phyloP scores from a whole-genome alignment of 352 stramenopile species.

The Pythium utonaiense region DNA sequence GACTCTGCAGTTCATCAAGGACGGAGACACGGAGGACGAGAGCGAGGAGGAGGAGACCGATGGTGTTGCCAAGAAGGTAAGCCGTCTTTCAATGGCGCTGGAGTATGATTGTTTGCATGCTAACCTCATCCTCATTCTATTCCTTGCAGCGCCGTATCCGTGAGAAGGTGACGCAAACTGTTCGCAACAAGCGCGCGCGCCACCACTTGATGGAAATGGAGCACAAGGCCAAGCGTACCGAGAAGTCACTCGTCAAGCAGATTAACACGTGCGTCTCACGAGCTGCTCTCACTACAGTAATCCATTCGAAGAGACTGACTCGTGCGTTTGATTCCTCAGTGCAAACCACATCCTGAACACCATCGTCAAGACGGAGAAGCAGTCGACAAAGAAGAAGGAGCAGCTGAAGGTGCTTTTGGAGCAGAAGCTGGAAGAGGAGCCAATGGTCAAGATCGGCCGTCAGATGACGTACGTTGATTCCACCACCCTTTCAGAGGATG shows the following conservation, averaged over 20 bases:
- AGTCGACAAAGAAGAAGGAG: constrained; percentile 56
- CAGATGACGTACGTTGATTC: constrained; percentile 59
- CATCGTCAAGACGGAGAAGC: constrained; percentile 68
- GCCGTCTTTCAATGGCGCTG: background rate
- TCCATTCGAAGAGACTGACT: background rate
- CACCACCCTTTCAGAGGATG: background rate
- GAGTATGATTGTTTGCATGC: background rate
- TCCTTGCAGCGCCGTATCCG: constrained; percentile 33
- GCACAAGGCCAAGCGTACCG: constrained; percentile 48
- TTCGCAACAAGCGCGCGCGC: constrained; percentile 76
- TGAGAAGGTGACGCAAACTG: constrained; percentile 59
- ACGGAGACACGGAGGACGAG: constrained; percentile 39
- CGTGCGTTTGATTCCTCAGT: constrained; percentile 26
- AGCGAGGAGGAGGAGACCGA: constrained; percentile 33
- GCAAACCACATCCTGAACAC: constrained; percentile 65
- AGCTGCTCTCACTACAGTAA: background rate
- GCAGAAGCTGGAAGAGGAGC: constrained; percentile 76
- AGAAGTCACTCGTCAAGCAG: constrained; percentile 82
- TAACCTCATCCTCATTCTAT: background rate
- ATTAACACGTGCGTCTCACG: constrained; percentile 72
- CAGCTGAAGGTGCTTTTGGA: constrained; percentile 73
- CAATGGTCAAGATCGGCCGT: constrained; percentile 62
- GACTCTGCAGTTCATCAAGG: constrained; percentile 78
- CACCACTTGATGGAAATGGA: constrained; percentile 81
- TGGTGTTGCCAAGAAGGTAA: constrained; percentile 25